Evolutionary conservation across 2,329 filamentous ascomycete genomes (phyloP).

Genomic region (Myriosclerotinia duriaeana): DNA sequence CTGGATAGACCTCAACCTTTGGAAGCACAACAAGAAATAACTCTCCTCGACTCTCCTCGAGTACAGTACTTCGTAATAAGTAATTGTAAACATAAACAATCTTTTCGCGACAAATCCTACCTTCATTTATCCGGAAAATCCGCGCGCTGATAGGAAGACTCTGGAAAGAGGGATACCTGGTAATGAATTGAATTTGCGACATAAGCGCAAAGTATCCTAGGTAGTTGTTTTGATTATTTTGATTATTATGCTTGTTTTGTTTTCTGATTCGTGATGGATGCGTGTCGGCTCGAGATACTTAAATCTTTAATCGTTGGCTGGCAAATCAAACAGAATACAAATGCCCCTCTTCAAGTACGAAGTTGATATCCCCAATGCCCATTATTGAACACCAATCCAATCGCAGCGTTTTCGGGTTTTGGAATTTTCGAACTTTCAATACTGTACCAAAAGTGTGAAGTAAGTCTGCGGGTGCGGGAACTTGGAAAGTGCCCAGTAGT

Average conservation of each 20-base stretch:
- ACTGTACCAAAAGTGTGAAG: too few species aligned
- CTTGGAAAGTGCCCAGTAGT: too few species aligned
- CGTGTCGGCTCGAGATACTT: conserved; percentile 30
- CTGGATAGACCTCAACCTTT: conserved; percentile 24
- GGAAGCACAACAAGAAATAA: not conserved
- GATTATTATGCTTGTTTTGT: too few species aligned
- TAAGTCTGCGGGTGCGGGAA: too few species aligned
- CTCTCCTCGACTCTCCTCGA: too few species aligned
- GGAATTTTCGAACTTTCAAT: too few species aligned
- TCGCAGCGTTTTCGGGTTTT: conserved; percentile 10
- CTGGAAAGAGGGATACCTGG: not conserved
- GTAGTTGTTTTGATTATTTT: conserved; percentile 27
- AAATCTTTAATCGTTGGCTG: not conserved
- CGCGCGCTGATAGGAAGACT: conserved; percentile 30
- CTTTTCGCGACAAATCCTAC: conserved; percentile 26
- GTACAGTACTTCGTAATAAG: too few species aligned
- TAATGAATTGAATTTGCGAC: conserved; percentile 32
- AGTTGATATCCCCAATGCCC: not conserved
- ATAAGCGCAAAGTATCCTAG: conserved; percentile 33
- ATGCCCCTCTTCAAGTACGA: conserved; percentile 19
- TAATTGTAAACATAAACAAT: conserved; percentile 21
- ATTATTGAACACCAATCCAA: conserved; percentile 16
- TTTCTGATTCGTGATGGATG: conserved; percentile 34
- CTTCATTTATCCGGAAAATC: conserved; percentile 23
- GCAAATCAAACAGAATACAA: conserved; percentile 18